Percentiles rank a stretch among this genome's conserved stretches.
Evolutionary conservation across 108 stramenopile genomes (phyloP).

Genomic region (Nitzschia sp.): DNA sequence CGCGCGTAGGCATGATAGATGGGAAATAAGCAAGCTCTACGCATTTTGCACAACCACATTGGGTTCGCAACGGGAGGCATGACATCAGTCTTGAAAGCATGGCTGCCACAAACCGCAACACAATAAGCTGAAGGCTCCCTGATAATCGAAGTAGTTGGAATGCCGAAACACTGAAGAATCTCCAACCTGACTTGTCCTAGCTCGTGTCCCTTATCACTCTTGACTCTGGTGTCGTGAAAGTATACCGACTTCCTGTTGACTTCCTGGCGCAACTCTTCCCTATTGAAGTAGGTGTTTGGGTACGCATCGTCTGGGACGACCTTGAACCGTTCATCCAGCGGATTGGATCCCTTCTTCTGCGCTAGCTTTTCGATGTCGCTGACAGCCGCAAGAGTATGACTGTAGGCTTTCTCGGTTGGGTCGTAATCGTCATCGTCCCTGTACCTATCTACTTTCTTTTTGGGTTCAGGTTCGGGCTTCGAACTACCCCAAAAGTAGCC

Average conservation of each 20-base stretch:
- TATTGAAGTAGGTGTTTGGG: constrained; percentile 49
- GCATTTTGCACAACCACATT: constrained; percentile 52
- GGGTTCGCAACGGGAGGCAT: constrained; percentile 52
- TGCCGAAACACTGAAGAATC: constrained; percentile 62
- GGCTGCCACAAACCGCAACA: constrained; percentile 60
- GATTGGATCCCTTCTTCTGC: constrained; percentile 21
- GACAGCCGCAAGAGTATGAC: constrained; percentile 16
- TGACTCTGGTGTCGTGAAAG: constrained; percentile 40
- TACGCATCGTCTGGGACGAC: constrained; percentile 58
- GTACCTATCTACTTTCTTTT: not conserved
- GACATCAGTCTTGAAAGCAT: constrained; percentile 73
- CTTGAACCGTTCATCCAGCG: constrained; percentile 32
- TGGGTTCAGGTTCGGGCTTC: not conserved
- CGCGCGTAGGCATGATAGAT: constrained; percentile 51
- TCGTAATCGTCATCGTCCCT: not conserved
- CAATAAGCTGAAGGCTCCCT: constrained; percentile 53
- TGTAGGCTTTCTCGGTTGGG: constrained; percentile 1
- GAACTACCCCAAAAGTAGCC: constrained; percentile 7
- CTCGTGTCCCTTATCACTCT: constrained; percentile 41
- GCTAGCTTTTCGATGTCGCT: constrained; percentile 26
- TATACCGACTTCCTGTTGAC: constrained; percentile 36
- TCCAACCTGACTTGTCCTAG: constrained; percentile 61
- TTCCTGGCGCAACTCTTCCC: constrained; percentile 50
- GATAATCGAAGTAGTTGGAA: constrained; percentile 52
- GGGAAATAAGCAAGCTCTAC: constrained; percentile 70